Evolutionary conservation across 805 yeast genomes (phyloP), one percentile per base, ranked within the genome.

Genomic region (Wickerhamomyces bovis): DNA sequence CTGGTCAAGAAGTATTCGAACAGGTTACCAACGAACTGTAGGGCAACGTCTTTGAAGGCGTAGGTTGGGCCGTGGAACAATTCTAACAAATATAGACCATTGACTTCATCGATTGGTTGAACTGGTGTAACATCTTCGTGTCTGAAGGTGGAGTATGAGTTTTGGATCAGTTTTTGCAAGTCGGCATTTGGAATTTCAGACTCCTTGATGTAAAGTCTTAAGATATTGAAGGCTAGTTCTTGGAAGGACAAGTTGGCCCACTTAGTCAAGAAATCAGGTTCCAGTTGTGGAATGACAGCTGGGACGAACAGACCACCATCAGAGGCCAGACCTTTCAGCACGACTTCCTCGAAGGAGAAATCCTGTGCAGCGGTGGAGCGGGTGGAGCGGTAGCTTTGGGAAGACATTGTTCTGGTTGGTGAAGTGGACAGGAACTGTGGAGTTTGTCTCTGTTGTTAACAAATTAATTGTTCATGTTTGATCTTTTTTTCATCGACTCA

Each of bases 41-140:
- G 77, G 5, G 99, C 99, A 53, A 94, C 99, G 66, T 94, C 99
- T 69, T 94, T 94, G 76, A 94, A 94, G 15, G 99, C 99, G 63
- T 92, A 94, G 4, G 99, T 94, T 53, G 99, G 99, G 33, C 99
- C 99, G 64, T 94, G 99, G 81, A 94, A 94, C 49, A 94, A 75
- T 69, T 94, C 99, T 60, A 94, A 75, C 46, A 94, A 70, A 63
- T 87, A 84, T 50, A 92, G 70, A 48, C 80, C 76, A 42, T 78
- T 71, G 47, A 71, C 60, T 40, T 72, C 71, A 54, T 82, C 81
- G 50, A 85, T 77, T 44, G 84, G 73, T 38, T 69, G 63, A 42
- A 89, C 67, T 22, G 99, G 99, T 18, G 99, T 90, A 43, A 94
- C 88, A n/a, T 86, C 85, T 8, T 72, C 62, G n/a, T 84, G 67